These are phyloP conservation scores for Entonaema liquescens DNA, from an alignment of 495 filamentous ascomycete species.

Conservation along the genomic window DNA sequence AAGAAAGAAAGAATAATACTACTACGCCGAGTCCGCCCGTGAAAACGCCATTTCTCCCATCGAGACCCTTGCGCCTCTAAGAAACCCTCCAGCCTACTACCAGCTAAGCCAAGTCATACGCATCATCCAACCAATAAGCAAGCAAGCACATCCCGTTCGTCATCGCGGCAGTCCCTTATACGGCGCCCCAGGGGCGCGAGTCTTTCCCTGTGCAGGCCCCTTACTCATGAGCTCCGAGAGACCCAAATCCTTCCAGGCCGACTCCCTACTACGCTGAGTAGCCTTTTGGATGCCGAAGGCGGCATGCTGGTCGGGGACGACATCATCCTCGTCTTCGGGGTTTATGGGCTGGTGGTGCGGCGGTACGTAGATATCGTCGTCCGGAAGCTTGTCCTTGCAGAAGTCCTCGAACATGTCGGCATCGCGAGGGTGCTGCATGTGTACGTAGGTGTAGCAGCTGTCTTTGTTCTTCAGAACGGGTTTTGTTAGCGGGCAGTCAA, in stretches of 20 bases:
- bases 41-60: conserved; percentile 8
- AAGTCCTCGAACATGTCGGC: conserved; percentile 96
- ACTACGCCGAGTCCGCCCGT: conserved; percentile 24
- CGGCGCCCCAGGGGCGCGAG: conserved; percentile 6
- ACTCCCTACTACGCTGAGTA: conserved; percentile 73
- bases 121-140: neutral
- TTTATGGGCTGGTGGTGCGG: conserved; percentile 91
- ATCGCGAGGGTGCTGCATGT: conserved; percentile 80
- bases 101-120: conserved; percentile 6
- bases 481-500: too few species aligned
- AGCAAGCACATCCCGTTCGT: conserved; percentile 16
- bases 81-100: neutral
- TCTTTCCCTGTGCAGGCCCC: conserved; percentile 53
- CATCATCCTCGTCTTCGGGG: conserved; percentile 97
- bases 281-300: conserved; percentile 95
- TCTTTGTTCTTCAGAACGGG: conserved; percentile 99
- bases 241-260: conserved; percentile 88
- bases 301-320: conserved; percentile 96
- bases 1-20: neutral
- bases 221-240: conserved; percentile 73
- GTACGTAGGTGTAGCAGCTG: conserved; percentile 83
- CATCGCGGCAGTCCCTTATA: conserved; percentile 59
- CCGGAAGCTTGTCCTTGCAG: conserved; percentile 70
- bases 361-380: conserved; percentile 85
- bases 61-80: neutral